Conservation (phyloP, 2,329 filamentous ascomycete genomes). For the Chrysosporium keratinophilum region DNA sequence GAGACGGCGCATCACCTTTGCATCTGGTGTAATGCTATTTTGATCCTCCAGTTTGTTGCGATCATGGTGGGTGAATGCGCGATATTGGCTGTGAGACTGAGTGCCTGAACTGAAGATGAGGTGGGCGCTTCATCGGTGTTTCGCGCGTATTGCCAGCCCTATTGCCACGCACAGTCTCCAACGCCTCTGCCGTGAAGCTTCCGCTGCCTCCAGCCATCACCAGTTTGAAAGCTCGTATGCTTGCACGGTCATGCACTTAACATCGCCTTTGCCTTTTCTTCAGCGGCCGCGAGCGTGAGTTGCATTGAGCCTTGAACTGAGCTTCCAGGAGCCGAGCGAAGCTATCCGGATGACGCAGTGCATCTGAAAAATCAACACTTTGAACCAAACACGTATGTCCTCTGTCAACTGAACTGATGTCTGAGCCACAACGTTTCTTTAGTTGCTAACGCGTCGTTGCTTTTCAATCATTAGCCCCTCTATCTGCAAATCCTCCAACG, state of each 20-base stretch:
- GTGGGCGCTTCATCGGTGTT: constrained; percentile 3
- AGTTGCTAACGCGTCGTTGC: neutral
- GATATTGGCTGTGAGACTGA: neutral
- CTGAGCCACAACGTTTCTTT: neutral
- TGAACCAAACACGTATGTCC: neutral
- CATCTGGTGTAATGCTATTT: neutral
- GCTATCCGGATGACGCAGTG: constrained; percentile 1
- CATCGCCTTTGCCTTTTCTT: no score
- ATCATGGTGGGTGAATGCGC: neutral
- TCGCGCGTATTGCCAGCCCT: neutral
- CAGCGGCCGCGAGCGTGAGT: no score
- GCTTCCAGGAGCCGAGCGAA: neutral
- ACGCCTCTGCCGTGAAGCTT: neutral
- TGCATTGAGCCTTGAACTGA: neutral
- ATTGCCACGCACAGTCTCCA: constrained; percentile 6
- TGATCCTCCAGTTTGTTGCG: neutral
- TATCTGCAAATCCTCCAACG: neutral
- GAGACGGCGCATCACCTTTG: constrained; percentile 1
- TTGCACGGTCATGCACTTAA: no score
- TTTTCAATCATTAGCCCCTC: neutral
- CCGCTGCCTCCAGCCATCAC: no score
- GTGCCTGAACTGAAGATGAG: neutral
- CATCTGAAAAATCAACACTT: neutral
- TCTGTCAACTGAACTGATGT: neutral
- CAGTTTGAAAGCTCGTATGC: no score